phyloP scores from a whole-genome alignment of 805 yeast species.

The Saturnispora besseyi region DNA sequence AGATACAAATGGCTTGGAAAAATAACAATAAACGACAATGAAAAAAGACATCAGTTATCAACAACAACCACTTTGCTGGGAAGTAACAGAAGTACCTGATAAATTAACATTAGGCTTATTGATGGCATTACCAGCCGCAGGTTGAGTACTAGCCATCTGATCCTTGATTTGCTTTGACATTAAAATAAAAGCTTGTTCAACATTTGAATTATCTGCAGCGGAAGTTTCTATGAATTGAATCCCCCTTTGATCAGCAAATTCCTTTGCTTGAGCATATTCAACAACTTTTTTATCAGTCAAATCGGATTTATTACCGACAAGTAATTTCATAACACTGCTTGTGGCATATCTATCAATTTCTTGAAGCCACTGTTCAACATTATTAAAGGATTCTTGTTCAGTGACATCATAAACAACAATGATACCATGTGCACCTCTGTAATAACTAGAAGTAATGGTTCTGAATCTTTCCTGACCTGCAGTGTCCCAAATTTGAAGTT shows the following conservation, averaged over 20 bases:
- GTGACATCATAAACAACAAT: conserved; percentile 97
- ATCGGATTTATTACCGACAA: conserved; percentile 96
- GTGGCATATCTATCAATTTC: conserved; percentile 98
- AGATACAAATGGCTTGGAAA: background rate
- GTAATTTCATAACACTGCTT: conserved; percentile 89
- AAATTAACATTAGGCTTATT: conserved; percentile 63
- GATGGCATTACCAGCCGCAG: conserved; percentile 26
- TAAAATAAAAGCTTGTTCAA: conserved; percentile 95
- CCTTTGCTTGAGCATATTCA: conserved; percentile 92
- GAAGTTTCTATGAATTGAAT: conserved; percentile 95
- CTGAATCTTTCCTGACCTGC: conserved; percentile 99
- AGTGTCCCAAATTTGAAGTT: conserved; percentile 98
- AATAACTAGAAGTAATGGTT: conserved; percentile 94
- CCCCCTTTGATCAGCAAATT: conserved; percentile 91
- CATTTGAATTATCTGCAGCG: conserved; percentile 90
- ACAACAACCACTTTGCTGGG: conserved; percentile 41
- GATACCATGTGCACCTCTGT: conserved; percentile 98
- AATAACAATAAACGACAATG: background rate
- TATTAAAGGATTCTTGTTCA: conserved; percentile 91
- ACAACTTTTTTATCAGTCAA: conserved; percentile 89
- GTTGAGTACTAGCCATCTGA: conserved; percentile 68
- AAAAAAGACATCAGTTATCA: conserved; percentile 15
- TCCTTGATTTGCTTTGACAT: conserved; percentile 99
- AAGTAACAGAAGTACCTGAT: conserved; percentile 53
- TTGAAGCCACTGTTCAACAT: conserved; percentile 97